Conservation (phyloP, 2,329 filamentous ascomycete genomes). For the Venturia carpophila region DNA sequence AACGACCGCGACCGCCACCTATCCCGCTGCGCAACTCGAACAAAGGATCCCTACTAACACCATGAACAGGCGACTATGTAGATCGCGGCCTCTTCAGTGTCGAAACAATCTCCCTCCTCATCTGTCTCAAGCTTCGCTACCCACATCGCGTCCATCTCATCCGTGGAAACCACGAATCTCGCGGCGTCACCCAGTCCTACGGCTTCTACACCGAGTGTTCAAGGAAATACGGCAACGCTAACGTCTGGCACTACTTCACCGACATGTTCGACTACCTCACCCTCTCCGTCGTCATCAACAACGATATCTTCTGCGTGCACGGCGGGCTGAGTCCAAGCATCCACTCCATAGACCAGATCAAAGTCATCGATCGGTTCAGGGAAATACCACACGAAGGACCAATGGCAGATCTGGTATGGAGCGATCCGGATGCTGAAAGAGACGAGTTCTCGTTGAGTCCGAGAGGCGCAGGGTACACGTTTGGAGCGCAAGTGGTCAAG, state of each 20-base stretch:
- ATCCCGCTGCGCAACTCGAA: background rate
- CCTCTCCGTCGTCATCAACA: constrained; percentile 92
- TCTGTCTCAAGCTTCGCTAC: constrained; percentile 95
- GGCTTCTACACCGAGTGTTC: constrained; percentile 98
- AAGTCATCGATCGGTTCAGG: constrained; percentile 97
- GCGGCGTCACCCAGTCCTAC: constrained; percentile 96
- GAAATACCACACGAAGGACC: constrained; percentile 98
- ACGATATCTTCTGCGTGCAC: constrained; percentile 98
- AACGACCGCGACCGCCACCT: constrained; percentile 20
- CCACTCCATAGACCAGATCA: constrained; percentile 98
- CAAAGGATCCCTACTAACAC: background rate
- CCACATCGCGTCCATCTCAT: constrained; percentile 93
- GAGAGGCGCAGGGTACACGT: constrained; percentile 91
- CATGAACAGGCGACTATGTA: constrained; percentile 75
- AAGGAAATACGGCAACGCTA: constrained; percentile 96
- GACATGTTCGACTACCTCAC: constrained; percentile 99
- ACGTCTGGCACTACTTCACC: constrained; percentile 99
- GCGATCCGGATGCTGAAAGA: constrained; percentile 90
- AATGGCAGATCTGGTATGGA: constrained; percentile 99
- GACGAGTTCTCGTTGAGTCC: constrained; percentile 96
- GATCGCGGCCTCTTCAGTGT: constrained; percentile 98
- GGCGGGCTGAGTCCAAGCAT: constrained; percentile 68
- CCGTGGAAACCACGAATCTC: constrained; percentile 94
- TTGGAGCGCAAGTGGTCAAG: constrained; percentile 94
- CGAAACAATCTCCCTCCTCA: constrained; percentile 94